Percentiles rank a stretch among this genome's conserved stretches.
Conservation (phyloP, 129 eudicot species). For the Deinandra increscens region DNA sequence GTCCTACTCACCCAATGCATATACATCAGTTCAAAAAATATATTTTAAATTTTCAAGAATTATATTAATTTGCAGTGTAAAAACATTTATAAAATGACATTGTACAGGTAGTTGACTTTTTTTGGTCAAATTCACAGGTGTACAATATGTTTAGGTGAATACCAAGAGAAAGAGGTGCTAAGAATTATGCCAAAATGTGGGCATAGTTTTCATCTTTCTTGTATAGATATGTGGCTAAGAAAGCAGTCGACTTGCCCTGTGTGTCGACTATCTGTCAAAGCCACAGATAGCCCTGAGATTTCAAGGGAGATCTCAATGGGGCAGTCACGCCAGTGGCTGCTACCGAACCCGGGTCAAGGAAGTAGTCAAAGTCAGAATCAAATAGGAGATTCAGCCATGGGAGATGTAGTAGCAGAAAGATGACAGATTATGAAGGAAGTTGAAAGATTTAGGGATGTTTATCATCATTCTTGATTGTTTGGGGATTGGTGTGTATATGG, state of each 20-base stretch:
- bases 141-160: slow-evolving; percentile 81
- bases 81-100: background rate
- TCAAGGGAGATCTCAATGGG: slow-evolving; percentile 41
- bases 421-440: no score
- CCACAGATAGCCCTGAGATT: slow-evolving; percentile 43
- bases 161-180: slow-evolving; percentile 86
- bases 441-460: slow-evolving; percentile 16
- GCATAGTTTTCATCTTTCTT: slow-evolving; percentile 83
- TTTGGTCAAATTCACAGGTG: slow-evolving; percentile 49
- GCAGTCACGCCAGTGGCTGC: slow-evolving; percentile 57
- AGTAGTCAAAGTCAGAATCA: slow-evolving; percentile 39
- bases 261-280: slow-evolving; percentile 61
- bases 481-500: slow-evolving; percentile 34
- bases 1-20: background rate
- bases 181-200: slow-evolving; percentile 97
- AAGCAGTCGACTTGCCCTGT: slow-evolving; percentile 96
- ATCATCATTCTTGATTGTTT: slow-evolving; percentile 22
- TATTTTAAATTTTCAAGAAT: background rate
- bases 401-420: slow-evolving; percentile 43
- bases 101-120: background rate
- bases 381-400: slow-evolving; percentile 26
- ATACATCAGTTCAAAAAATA: background rate
- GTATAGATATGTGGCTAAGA: slow-evolving; percentile 87
- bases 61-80: background rate
- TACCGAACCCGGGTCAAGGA: slow-evolving; percentile 45